Percentiles rank a stretch among this genome's conserved stretches.
These are phyloP conservation scores for Atkinsonella texensis DNA, from an alignment of 2,329 filamentous ascomycete species.

Conservation along the genomic window DNA sequence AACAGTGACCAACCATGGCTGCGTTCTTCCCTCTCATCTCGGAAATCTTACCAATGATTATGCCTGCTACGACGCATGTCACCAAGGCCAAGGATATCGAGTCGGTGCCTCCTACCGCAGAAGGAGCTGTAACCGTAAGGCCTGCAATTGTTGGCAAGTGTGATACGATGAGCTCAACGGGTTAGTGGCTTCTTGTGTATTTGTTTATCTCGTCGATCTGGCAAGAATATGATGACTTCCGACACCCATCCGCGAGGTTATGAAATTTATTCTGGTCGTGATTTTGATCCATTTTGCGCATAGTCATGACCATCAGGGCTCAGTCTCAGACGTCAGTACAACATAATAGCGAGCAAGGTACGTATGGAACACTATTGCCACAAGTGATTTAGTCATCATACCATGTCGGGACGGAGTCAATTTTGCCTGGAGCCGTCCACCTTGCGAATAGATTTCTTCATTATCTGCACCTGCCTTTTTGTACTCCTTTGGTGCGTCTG, in stretches of 20 bases:
- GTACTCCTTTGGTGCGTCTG: neutral
- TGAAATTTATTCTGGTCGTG: neutral
- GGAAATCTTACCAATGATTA: slow-evolving; percentile 47
- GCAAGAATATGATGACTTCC: neutral
- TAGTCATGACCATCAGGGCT: slow-evolving; percentile 52
- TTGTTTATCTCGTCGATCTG: neutral
- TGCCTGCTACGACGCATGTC: slow-evolving; percentile 45
- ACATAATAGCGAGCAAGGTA: slow-evolving; percentile 58
- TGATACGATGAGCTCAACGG: slow-evolving; percentile 54
- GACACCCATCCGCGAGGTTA: neutral
- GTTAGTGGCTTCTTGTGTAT: slow-evolving; percentile 26
- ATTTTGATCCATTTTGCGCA: slow-evolving; percentile 11
- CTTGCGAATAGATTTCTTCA: neutral
- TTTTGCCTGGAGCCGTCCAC: neutral
- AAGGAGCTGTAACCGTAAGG: slow-evolving; percentile 22
- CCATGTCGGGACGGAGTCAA: no score
- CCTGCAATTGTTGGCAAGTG: slow-evolving; percentile 52
- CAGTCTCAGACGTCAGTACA: slow-evolving; percentile 50
- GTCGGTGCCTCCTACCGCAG: slow-evolving; percentile 21
- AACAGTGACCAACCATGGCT: slow-evolving; percentile 26
- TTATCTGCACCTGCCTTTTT: neutral
- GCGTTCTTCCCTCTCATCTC: slow-evolving; percentile 42
- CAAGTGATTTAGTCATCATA: neutral
- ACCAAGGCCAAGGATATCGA: slow-evolving; percentile 35
- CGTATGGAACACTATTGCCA: slow-evolving; percentile 9